A percentile compares a stretch with the other conserved stretches of the same genome.
These are phyloP conservation scores for Kwoniella pini DNA, from an alignment of 768 basidiomycete species.

Conservation along the genomic window DNA sequence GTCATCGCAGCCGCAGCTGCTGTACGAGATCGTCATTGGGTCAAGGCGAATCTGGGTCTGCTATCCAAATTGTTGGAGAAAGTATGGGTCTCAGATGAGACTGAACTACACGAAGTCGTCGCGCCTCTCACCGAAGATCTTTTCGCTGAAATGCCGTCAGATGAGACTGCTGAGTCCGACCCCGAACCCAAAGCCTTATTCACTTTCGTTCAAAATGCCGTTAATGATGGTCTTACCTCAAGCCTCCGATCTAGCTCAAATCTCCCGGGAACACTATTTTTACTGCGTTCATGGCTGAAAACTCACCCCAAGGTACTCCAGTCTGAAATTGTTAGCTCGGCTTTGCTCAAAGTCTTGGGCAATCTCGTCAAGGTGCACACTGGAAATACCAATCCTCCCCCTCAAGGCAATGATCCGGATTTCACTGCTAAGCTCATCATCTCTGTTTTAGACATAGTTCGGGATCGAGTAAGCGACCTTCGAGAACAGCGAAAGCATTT, in stretches of 20 bases:
- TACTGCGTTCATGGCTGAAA: constrained; percentile 82
- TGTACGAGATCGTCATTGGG: constrained; percentile 84
- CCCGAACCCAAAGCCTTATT: constrained; percentile 75
- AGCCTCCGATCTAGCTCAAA: constrained; percentile 39
- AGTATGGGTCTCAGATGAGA: constrained; percentile 78
- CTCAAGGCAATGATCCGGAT: constrained; percentile 57
- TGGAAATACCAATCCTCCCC: constrained; percentile 56
- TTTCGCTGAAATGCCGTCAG: constrained; percentile 71
- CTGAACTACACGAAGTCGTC: constrained; percentile 74
- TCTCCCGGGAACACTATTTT: constrained; percentile 75
- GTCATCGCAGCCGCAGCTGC: constrained; percentile 82
- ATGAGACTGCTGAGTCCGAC: constrained; percentile 64
- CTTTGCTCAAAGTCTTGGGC: constrained; percentile 78
- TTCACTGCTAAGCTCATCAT: constrained; percentile 62
- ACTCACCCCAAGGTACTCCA: constrained; percentile 68
- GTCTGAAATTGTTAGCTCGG: constrained; percentile 73
- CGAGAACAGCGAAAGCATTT: constrained; percentile 84
- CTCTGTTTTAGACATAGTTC: constrained; percentile 82
- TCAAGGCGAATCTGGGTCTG: constrained; percentile 66
- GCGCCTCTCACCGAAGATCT: constrained; percentile 80
- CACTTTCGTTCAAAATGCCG: constrained; percentile 69
- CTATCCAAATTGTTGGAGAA: constrained; percentile 84
- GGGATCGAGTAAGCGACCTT: constrained; percentile 73
- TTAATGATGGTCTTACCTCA: constrained; percentile 69
- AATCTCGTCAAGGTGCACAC: constrained; percentile 88